Evolutionary conservation across 108 stramenopile species (phyloP).

Genomic region (Pseudonitzschia pungens): DNA sequence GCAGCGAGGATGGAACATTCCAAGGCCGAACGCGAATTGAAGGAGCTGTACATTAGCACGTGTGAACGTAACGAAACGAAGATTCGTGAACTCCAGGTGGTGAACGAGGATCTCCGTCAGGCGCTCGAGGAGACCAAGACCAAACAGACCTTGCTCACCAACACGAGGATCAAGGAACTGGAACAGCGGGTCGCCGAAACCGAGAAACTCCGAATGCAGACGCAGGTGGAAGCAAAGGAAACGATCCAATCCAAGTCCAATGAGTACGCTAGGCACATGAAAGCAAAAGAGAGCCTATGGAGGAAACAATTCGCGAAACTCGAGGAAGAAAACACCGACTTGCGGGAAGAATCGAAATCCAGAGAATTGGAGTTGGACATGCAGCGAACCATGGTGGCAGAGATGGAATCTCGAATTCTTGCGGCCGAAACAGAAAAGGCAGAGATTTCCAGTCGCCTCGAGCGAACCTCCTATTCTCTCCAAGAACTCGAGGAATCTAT

Average conservation of each 20-base stretch:
- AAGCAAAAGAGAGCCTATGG: slow-evolving; percentile 11
- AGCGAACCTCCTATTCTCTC: slow-evolving; percentile 1
- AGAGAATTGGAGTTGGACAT: slow-evolving; percentile 23
- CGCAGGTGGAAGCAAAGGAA: neutral
- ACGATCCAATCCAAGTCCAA: neutral
- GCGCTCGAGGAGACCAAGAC: slow-evolving; percentile 5
- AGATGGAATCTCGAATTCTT: slow-evolving; percentile 15
- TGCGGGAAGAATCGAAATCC: slow-evolving; percentile 2
- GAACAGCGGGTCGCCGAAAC: slow-evolving; percentile 1
- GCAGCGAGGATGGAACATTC: slow-evolving; percentile 20
- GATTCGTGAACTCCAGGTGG: slow-evolving; percentile 25
- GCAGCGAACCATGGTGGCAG: slow-evolving; percentile 12
- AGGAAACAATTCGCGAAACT: slow-evolving; percentile 2
- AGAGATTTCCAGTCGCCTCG: slow-evolving; percentile 2
- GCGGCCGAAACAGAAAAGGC: slow-evolving; percentile 9
- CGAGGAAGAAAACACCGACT: slow-evolving; percentile 5
- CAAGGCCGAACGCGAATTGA: slow-evolving; percentile 33
- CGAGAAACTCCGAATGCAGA: slow-evolving; percentile 3
- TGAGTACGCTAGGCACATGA: neutral
- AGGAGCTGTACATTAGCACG: slow-evolving; percentile 27
- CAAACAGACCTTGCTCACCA: neutral
- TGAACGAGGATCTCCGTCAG: slow-evolving; percentile 11
- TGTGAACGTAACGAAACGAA: slow-evolving; percentile 16
- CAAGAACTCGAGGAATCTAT: slow-evolving; percentile 14
- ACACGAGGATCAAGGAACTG: neutral